Evolutionary conservation across 345 rosid species (phyloP).

Genomic region (Raphanus sativus): DNA sequence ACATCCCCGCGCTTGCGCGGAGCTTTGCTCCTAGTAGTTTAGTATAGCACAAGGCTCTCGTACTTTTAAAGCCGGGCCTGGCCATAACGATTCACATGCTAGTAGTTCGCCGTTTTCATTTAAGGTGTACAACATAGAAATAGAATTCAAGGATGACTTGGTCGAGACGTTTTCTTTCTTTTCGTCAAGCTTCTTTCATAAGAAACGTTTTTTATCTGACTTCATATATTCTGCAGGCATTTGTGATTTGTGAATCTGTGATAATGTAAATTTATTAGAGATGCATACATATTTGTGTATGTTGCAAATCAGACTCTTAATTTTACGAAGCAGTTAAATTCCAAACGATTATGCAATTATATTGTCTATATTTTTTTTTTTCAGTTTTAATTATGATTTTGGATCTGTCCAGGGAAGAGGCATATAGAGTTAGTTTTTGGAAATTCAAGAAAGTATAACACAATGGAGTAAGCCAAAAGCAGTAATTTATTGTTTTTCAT

Average conservation of each 20-base stretch:
- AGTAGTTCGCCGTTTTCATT: neutral
- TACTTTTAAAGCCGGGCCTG: too few species aligned
- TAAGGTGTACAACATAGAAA: neutral
- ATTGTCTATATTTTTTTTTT: neutral
- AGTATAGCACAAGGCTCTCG: too few species aligned
- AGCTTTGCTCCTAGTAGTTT: too few species aligned
- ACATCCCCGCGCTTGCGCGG: too few species aligned
- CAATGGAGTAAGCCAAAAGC: neutral
- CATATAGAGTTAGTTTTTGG: neutral
- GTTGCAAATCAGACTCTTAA: neutral
- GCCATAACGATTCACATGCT: neutral
- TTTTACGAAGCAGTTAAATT: neutral
- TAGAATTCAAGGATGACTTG: too few species aligned
- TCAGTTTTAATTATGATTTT: neutral
- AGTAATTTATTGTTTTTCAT: constrained; percentile 6
- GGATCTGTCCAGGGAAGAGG: neutral
- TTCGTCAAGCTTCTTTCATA: neutral
- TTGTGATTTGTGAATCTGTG: neutral
- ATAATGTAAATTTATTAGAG: neutral
- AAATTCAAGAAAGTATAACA: constrained; percentile 16
- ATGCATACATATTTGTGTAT: neutral
- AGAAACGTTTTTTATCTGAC: neutral
- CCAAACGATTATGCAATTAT: neutral
- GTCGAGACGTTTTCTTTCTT: too few species aligned
- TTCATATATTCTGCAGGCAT: neutral